Conservation (phyloP, 208 protist genomes). For the Jaenimonas drosophilae region DNA sequence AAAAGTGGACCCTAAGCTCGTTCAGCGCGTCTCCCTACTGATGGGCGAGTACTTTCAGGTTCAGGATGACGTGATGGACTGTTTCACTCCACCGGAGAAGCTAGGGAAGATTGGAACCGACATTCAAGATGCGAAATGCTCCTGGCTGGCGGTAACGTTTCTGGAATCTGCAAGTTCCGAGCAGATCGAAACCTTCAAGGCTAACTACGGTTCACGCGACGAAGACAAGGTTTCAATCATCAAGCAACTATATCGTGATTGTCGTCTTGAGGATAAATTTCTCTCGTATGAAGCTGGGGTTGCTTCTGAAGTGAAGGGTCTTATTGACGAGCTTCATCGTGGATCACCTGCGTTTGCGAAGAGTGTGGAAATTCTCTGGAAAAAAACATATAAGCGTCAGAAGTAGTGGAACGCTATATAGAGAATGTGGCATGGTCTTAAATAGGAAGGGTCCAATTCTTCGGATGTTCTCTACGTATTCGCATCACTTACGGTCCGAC, state of each 20-base stretch:
- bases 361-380: constrained; percentile 65
- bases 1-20: constrained; percentile 38
- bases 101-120: constrained; percentile 97
- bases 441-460: no score
- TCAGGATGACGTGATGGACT: constrained; percentile 98
- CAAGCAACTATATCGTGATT: constrained; percentile 84
- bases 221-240: constrained; percentile 67
- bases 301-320: constrained; percentile 36
- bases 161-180: constrained; percentile 34
- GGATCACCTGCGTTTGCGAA: constrained; percentile 32
- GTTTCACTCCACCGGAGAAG: constrained; percentile 91
- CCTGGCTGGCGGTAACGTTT: constrained; percentile 93
- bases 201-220: constrained; percentile 83
- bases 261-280: constrained; percentile 65
- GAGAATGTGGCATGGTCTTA: no score
- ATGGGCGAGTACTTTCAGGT: constrained; percentile 98
- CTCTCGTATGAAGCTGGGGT: constrained; percentile 66
- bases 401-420: constrained; percentile 35
- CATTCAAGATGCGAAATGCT: constrained; percentile 97
- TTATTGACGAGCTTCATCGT: constrained; percentile 25
- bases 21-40: constrained; percentile 80
- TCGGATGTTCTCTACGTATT: no score
- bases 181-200: constrained; percentile 72
- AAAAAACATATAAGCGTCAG: constrained; percentile 83
- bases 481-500: no score